Evolutionary conservation across 1,284 basidiomycete genomes (phyloP).

Genomic region (Ganoderma lingzhi): DNA sequence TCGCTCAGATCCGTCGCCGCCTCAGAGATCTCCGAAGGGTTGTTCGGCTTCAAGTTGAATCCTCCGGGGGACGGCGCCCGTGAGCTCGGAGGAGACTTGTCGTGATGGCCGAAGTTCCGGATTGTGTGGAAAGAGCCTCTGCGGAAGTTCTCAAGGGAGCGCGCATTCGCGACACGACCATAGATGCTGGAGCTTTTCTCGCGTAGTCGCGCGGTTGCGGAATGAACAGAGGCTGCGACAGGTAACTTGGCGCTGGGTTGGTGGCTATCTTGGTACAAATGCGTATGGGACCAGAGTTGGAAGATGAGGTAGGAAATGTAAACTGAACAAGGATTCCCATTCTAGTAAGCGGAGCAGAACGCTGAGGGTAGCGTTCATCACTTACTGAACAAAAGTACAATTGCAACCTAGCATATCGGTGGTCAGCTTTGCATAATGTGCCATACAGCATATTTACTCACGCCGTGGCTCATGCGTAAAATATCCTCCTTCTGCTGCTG

Average conservation of each 20-base stretch:
- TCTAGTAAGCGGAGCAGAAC: constrained; percentile 1
- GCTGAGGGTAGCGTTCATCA: constrained; percentile 14
- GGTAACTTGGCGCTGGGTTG: constrained; percentile 45
- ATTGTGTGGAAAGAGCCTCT: constrained; percentile 14
- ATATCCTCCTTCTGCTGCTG: constrained; percentile 58
- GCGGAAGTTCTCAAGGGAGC: constrained; percentile 25
- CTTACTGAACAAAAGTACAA: constrained; percentile 76
- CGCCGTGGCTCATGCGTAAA: constrained; percentile 86
- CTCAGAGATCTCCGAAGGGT: constrained; percentile 31
- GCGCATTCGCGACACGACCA: constrained; percentile 27
- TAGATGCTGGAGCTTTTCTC: constrained; percentile 33
- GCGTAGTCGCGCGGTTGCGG: constrained; percentile 36
- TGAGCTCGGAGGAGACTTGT: neutral
- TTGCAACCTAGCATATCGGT: constrained; percentile 55
- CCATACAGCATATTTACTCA: constrained; percentile 46
- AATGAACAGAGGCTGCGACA: constrained; percentile 40
- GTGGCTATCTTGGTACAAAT: constrained; percentile 74
- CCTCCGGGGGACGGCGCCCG: constrained; percentile 1
- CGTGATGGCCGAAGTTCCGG: constrained; percentile 10
- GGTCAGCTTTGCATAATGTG: neutral
- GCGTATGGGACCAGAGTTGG: constrained; percentile 88
- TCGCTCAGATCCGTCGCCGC: constrained; percentile 25
- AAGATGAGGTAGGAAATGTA: constrained; percentile 84
- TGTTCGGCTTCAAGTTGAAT: constrained; percentile 8
- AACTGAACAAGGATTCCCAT: constrained; percentile 48